These are phyloP conservation scores for Hypoxylon trugodes DNA, from an alignment of 495 filamentous ascomycete genomes.

Conservation along the genomic window DNA sequence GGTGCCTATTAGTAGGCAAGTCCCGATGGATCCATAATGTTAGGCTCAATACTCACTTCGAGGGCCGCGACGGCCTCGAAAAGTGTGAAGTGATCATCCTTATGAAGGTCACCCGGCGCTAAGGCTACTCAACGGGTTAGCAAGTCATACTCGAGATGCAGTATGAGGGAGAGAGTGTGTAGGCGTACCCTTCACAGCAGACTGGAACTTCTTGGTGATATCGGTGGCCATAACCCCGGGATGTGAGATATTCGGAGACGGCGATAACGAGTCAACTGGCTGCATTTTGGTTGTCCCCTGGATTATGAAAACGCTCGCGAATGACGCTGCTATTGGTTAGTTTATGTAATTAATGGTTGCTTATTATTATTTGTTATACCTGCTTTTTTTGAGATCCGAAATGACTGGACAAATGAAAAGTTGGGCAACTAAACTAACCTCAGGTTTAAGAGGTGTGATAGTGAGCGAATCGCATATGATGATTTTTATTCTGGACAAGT, in stretches of 20 bases:
- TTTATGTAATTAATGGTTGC: background rate
- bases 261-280: constrained; percentile 23
- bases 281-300: constrained; percentile 31
- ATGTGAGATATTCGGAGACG: constrained; percentile 50
- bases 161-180: too few relatives aligned
- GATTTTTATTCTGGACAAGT: background rate
- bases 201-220: constrained; percentile 79
- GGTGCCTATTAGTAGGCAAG: constrained; percentile 5
- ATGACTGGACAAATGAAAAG: background rate
- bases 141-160: background rate
- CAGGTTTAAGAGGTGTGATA: background rate
- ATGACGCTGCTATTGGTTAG: background rate
- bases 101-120: constrained; percentile 80
- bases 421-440: background rate
- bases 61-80: constrained; percentile 94
- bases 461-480: background rate
- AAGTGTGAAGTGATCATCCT: constrained; percentile 92
- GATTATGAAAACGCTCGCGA: constrained; percentile 2
- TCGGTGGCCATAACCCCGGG: constrained; percentile 68
- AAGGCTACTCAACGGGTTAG: constrained; percentile 64
- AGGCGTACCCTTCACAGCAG: constrained; percentile 70
- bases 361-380: constrained; percentile 11
- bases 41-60: constrained; percentile 70
- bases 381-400: background rate
- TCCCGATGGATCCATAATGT: background rate